Evolutionary conservation across 176 grass and related monocot species (phyloP).

Genomic region (Neostapfia colusana): DNA sequence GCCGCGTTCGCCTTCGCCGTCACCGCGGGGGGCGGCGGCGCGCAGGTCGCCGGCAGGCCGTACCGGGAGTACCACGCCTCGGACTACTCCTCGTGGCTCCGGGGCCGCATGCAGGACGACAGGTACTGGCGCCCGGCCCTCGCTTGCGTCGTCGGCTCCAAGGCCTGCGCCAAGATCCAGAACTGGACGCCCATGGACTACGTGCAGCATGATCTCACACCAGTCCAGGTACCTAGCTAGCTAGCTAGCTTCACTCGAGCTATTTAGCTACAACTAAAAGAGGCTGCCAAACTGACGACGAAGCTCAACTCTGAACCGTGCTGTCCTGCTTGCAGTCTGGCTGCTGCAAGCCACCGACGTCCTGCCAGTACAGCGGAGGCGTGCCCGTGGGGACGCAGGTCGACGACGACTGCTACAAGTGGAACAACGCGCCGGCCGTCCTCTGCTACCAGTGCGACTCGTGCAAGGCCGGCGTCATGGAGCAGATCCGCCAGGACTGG

Average conservation of each 20-base stretch:
- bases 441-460: constrained; percentile 91
- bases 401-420: constrained; percentile 80
- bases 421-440: constrained; percentile 77
- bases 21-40: constrained; percentile 69
- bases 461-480: constrained; percentile 91
- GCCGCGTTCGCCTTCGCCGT: constrained; percentile 84
- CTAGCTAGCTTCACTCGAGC: too few species aligned
- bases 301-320: not conserved
- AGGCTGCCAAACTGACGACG: too few species aligned
- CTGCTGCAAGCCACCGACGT: constrained; percentile 95
- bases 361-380: constrained; percentile 75
- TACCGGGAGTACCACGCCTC: constrained; percentile 78
- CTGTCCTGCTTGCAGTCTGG: constrained; percentile 61
- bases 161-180: constrained; percentile 68
- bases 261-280: too few species aligned
- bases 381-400: constrained; percentile 51
- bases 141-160: constrained; percentile 75
- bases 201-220: constrained; percentile 74
- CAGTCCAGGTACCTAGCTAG: constrained; percentile 74
- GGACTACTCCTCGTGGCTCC: constrained; percentile 75
- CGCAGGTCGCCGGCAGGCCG: constrained; percentile 53
- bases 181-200: constrained; percentile 86
- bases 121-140: constrained; percentile 73
- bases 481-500: constrained; percentile 86
- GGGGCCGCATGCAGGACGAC: constrained; percentile 52